Evolutionary conservation across 2,329 filamentous ascomycete species (phyloP).

Genomic region (Pezicula rhizophila): DNA sequence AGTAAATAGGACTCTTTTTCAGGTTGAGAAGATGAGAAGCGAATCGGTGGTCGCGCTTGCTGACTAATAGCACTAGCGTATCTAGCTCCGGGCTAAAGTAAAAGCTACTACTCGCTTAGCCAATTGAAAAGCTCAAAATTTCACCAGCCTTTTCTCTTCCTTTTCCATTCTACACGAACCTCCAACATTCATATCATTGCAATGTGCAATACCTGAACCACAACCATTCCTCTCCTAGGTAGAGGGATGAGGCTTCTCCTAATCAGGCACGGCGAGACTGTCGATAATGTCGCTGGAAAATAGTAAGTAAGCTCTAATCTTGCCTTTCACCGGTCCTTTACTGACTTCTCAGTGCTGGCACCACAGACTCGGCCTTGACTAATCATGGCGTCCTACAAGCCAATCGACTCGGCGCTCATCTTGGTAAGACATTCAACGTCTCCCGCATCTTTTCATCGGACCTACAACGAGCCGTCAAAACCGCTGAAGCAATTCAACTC

Average conservation of each 20-base stretch:
- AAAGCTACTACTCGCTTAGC: neutral
- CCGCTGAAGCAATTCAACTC: conserved; percentile 59
- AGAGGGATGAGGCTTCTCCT: conserved; percentile 60
- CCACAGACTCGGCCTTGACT: conserved; percentile 74
- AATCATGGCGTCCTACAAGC: conserved; percentile 77
- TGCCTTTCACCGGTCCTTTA: conserved; percentile 4
- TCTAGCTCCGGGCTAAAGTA: neutral
- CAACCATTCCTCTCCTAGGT: conserved; percentile 13
- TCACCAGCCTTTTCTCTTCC: neutral
- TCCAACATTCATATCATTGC: conserved; percentile 11
- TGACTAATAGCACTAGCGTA: neutral
- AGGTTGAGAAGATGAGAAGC: no score
- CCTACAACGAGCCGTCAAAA: conserved; percentile 66
- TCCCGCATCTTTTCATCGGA: conserved; percentile 73
- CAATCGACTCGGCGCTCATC: conserved; percentile 60
- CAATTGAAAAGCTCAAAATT: neutral
- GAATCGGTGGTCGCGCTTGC: neutral
- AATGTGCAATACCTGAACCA: conserved; percentile 18
- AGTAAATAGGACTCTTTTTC: no score
- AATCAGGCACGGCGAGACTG: conserved; percentile 82
- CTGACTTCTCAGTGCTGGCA: conserved; percentile 57
- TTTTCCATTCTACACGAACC: conserved; percentile 1
- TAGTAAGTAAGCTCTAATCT: conserved; percentile 54
- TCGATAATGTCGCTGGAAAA: conserved; percentile 76
- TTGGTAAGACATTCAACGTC: conserved; percentile 58